Conservation (phyloP, 176 grass and related monocot species). For the Triticum monococcum region DNA sequence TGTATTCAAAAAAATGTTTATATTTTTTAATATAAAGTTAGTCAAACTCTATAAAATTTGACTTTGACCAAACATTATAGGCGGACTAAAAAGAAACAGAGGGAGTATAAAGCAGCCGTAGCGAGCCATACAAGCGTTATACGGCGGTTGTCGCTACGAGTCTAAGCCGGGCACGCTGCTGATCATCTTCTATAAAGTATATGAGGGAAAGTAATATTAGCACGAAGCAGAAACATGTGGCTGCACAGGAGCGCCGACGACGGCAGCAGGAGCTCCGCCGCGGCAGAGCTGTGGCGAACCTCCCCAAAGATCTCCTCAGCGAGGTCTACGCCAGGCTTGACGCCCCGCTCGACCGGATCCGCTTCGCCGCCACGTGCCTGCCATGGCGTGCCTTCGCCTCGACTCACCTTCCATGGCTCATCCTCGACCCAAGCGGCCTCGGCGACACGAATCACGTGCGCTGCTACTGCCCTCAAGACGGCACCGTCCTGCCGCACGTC, state of each 20-base stretch:
- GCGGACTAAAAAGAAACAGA: too few species aligned
- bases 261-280: background rate
- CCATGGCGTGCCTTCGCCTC: background rate
- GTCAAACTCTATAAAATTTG: too few species aligned
- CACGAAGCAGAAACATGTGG: background rate
- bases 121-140: too few species aligned
- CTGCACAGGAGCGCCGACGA: background rate
- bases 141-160: too few species aligned
- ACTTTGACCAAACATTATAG: too few species aligned
- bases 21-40: too few species aligned
- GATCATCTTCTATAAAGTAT: too few species aligned
- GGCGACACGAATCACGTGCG: too few species aligned
- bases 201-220: too few species aligned
- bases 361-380: background rate
- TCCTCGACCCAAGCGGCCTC: background rate
- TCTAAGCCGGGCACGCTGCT: too few species aligned
- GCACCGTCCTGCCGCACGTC: background rate
- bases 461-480: background rate
- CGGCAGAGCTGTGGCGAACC: background rate
- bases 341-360: background rate
- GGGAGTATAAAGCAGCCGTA: too few species aligned
- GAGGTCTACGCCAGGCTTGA: background rate
- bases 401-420: background rate
- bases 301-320: background rate
- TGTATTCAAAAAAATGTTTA: too few species aligned